phyloP scores from a whole-genome alignment of 2,329 filamentous ascomycete genomes.

The Talaromyces rugulosus region DNA sequence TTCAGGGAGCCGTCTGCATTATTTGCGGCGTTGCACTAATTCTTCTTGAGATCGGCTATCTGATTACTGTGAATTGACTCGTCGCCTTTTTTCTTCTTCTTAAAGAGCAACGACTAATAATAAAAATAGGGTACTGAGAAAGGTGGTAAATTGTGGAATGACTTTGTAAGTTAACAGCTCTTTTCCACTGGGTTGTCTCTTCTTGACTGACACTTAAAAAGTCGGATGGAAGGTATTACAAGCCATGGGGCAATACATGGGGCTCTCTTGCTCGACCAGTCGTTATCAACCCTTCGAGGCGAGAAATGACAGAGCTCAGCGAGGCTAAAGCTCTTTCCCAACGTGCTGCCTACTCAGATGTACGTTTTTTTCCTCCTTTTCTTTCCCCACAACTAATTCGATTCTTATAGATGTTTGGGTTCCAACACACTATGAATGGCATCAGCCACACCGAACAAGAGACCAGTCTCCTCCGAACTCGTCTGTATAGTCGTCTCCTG shows the following conservation, averaged over 20 bases:
- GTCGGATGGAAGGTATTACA: background rate
- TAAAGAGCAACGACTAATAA: too few species aligned
- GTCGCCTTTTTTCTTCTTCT: too few species aligned
- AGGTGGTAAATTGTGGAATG: background rate
- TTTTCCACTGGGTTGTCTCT: too few species aligned
- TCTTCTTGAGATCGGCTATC: background rate
- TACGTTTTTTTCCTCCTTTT: background rate
- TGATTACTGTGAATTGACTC: background rate
- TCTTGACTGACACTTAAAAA: too few species aligned
- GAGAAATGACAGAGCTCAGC: background rate
- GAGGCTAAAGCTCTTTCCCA: background rate
- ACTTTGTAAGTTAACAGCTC: background rate
- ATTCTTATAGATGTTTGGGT: background rate
- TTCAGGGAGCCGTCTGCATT: background rate
- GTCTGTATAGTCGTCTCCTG: background rate
- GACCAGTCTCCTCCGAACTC: background rate
- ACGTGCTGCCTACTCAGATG: background rate
- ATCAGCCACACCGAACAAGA: background rate
- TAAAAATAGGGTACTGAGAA: background rate
- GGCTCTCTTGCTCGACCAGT: background rate
- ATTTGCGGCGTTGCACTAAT: background rate
- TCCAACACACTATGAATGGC: background rate
- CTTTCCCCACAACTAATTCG: background rate
- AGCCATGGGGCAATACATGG: background rate
- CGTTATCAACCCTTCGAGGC: background rate